A percentile compares a stretch with the other conserved stretches of the same genome.
Evolutionary conservation across 2,329 filamentous ascomycete genomes (phyloP).

Genomic region (Hymenoscyphus albidus): DNA sequence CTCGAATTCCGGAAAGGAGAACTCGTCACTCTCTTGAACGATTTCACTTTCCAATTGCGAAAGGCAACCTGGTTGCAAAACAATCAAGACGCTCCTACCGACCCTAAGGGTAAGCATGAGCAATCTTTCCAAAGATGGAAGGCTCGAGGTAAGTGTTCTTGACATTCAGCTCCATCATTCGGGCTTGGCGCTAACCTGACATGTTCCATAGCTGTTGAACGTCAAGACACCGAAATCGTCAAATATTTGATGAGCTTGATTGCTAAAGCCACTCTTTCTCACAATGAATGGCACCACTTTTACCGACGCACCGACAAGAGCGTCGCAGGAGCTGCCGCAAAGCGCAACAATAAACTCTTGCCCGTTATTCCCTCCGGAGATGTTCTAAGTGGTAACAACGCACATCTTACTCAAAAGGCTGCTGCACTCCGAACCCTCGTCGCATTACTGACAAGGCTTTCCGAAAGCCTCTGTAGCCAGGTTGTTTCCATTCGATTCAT

Average conservation of each 20-base stretch:
- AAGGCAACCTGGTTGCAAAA: background rate
- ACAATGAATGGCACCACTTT: background rate
- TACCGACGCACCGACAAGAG: background rate
- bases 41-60: background rate
- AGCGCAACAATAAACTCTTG: background rate
- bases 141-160: background rate
- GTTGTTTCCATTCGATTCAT: background rate
- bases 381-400: background rate
- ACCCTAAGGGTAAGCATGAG: no score
- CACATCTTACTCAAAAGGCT: background rate
- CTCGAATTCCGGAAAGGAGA: background rate
- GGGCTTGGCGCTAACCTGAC: no score
- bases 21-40: background rate
- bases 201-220: background rate
- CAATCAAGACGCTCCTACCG: background rate
- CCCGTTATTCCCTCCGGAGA: background rate
- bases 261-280: background rate
- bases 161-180: no score
- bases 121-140: background rate
- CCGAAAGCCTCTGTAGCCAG: background rate
- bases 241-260: background rate
- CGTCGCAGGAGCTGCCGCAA: background rate
- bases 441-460: background rate
- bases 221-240: background rate
- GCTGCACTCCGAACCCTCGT: background rate